Percentiles rank a stretch among this genome's conserved stretches.
Conservation (phyloP, 495 filamentous ascomycete genomes). For the Pyrenopolyporus hunteri region DNA sequence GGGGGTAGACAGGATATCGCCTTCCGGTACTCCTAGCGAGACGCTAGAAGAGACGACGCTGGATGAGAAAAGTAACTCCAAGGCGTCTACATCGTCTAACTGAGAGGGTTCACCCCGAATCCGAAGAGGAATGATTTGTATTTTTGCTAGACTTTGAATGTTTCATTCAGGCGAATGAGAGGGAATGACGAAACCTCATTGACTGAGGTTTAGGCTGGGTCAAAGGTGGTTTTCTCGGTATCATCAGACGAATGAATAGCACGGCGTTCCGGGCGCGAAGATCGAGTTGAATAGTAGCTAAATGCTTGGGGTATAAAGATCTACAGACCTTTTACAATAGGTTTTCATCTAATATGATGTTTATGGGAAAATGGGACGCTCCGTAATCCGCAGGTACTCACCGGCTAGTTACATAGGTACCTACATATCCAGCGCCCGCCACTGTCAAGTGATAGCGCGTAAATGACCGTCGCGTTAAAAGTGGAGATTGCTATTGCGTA, state of each 20-base stretch:
- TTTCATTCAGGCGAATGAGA: not conserved
- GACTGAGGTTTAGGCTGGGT: conserved; percentile 1
- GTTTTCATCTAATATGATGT: not conserved
- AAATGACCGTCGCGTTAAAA: conserved; percentile 27
- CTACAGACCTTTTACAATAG: too few relatives aligned
- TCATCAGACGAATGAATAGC: conserved; percentile 14
- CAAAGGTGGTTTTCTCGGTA: conserved; percentile 3
- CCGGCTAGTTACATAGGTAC: not conserved
- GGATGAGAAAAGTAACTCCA: conserved; percentile 3
- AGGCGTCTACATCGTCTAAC: not conserved
- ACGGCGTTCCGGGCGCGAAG: conserved; percentile 26
- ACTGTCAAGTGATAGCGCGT: conserved; percentile 36
- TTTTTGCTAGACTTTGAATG: not conserved
- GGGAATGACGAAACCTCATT: conserved; percentile 3
- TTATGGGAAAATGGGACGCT: not conserved
- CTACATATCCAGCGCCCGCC: too few relatives aligned
- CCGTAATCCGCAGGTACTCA: too few relatives aligned
- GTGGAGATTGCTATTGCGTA: conserved; percentile 7
- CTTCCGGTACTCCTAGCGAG: conserved; percentile 22
- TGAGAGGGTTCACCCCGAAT: not conserved
- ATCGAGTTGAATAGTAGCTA: conserved; percentile 1
- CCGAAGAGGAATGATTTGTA: not conserved
- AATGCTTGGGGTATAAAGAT: not conserved
- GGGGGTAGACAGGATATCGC: conserved; percentile 3
- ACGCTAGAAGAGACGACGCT: conserved; percentile 2